phyloP scores from a whole-genome alignment of 2,329 filamentous ascomycete species.

The Nothomitra cinnamomea region DNA sequence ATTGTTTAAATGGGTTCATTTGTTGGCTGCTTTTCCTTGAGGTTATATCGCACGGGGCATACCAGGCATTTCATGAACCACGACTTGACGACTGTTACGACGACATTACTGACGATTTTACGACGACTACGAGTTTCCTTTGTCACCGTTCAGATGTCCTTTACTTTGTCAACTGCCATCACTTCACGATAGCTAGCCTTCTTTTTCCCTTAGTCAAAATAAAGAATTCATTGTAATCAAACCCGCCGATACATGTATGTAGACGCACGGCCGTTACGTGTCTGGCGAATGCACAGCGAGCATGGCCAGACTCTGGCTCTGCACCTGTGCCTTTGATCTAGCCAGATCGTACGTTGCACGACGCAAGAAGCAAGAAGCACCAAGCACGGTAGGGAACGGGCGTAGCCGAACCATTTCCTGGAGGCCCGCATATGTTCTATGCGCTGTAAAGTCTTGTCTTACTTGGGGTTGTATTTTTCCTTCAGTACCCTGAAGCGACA shows the following conservation, averaged over 20 bases:
- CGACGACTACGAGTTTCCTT: constrained; percentile 1
- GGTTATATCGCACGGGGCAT: constrained; percentile 3
- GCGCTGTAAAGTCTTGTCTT: constrained; percentile 7
- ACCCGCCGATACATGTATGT: not conserved
- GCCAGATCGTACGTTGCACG: not conserved
- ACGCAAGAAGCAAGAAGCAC: not conserved
- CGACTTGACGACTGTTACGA: constrained; percentile 2
- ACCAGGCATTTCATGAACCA: not conserved
- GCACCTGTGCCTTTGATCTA: not conserved
- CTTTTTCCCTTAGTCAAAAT: not conserved
- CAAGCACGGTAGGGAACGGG: not conserved
- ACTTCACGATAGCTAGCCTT: not conserved
- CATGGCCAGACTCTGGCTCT: not conserved
- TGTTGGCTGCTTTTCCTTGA: constrained; percentile 3
- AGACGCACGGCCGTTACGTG: not conserved
- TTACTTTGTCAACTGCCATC: not conserved
- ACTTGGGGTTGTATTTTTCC: constrained; percentile 63
- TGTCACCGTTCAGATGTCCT: not conserved
- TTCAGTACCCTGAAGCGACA: constrained; percentile 72
- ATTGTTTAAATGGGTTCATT: not conserved
- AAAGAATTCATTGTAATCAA: constrained; percentile 3
- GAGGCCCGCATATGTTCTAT: constrained; percentile 3
- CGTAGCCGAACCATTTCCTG: constrained; percentile 3
- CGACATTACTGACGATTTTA: not conserved
- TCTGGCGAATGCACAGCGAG: not conserved